A percentile compares a stretch with the other conserved stretches of the same genome.
phyloP scores from a whole-genome alignment of 768 basidiomycete genomes.

The Hirschioporus abietinus region DNA sequence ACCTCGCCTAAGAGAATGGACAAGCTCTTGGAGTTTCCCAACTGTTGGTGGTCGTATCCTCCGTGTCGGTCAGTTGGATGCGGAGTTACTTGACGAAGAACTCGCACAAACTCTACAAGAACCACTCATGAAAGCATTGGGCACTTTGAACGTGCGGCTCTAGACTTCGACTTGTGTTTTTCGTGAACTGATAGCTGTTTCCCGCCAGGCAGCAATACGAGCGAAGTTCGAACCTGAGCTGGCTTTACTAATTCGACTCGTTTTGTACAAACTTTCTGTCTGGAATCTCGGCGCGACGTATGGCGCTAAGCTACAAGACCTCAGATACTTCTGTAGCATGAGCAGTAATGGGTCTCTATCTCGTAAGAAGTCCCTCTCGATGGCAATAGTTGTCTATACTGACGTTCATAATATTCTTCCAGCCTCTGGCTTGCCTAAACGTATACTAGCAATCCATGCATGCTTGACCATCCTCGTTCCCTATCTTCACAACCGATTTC shows the following conservation, averaged over 20 bases:
- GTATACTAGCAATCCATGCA: conserved; percentile 60
- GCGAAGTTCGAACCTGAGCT: conserved; percentile 72
- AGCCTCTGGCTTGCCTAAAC: conserved; percentile 66
- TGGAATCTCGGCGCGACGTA: conserved; percentile 81
- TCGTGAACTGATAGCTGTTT: not conserved
- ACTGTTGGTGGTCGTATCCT: conserved; percentile 43
- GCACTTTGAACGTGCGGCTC: conserved; percentile 54
- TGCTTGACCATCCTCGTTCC: conserved; percentile 68
- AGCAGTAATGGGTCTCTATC: not conserved
- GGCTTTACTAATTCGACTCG: conserved; percentile 58
- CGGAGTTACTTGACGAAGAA: conserved; percentile 86
- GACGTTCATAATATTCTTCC: conserved; percentile 9
- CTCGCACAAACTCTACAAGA: conserved; percentile 76
- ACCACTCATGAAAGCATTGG: conserved; percentile 71
- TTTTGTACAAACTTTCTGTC: conserved; percentile 76
- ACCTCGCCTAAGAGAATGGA: conserved; percentile 44
- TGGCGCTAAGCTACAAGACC: conserved; percentile 76
- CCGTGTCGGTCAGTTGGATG: conserved; percentile 89
- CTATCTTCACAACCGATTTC: conserved; percentile 72
- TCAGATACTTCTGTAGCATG: conserved; percentile 43
- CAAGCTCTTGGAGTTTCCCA: conserved; percentile 30
- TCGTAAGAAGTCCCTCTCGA: not conserved
- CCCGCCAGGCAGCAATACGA: conserved; percentile 48
- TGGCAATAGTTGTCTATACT: not conserved
- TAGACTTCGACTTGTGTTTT: conserved; percentile 2